phyloP scores from a whole-genome alignment of 1,139 yeast genomes.

The Kodamaea fungicola region DNA sequence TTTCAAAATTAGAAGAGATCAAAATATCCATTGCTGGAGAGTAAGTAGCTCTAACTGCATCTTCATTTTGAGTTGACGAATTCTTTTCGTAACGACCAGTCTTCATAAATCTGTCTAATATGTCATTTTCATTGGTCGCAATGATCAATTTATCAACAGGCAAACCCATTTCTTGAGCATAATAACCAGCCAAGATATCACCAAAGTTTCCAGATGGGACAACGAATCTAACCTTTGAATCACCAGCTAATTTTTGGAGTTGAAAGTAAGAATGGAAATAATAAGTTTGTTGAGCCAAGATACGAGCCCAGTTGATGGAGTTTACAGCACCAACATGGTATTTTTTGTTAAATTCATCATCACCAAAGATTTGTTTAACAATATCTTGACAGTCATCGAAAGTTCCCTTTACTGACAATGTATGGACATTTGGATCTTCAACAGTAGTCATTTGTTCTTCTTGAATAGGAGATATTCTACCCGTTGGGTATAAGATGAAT shows the following conservation, averaged over 20 bases:
- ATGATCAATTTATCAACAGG: conserved; percentile 83
- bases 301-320: conserved; percentile 98
- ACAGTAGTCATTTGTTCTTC: conserved; percentile 99
- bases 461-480: conserved; percentile 95
- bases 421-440: conserved; percentile 89
- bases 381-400: conserved; percentile 98
- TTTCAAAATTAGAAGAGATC: conserved; percentile 92
- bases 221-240: conserved; percentile 66
- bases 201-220: conserved; percentile 99
- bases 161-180: conserved; percentile 91
- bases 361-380: conserved; percentile 91
- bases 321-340: conserved; percentile 97
- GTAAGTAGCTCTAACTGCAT: conserved; percentile 78
- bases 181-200: conserved; percentile 94
- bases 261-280: conserved; percentile 90
- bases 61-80: conserved; percentile 39
- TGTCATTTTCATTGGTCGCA: conserved; percentile 95
- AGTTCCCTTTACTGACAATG: conserved; percentile 90
- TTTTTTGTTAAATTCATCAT: conserved; percentile 76
- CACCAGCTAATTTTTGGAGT: conserved; percentile 45
- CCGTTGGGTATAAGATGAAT: conserved; percentile 93
- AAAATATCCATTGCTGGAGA: conserved; percentile 99
- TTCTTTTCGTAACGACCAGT: conserved; percentile 78
- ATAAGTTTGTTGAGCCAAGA: conserved; percentile 94
- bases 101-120: conserved; percentile 85